Evolutionary conservation across 2,329 filamentous ascomycete genomes (phyloP).

Genomic region (Alternaria triticimaculans): DNA sequence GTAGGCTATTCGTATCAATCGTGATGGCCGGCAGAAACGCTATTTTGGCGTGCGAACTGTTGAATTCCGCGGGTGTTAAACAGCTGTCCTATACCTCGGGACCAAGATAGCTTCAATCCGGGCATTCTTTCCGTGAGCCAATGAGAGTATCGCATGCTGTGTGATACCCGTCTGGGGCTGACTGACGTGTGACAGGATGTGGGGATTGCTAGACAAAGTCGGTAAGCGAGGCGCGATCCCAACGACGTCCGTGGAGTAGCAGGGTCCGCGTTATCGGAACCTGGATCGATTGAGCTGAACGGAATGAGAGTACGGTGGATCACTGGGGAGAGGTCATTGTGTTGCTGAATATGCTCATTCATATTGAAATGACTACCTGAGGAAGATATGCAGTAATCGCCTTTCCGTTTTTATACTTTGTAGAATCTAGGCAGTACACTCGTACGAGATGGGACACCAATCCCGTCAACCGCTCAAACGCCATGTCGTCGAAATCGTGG

Average conservation of each 20-base stretch:
- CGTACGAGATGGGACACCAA: not conserved
- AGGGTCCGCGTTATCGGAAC: not conserved
- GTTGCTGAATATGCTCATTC: not conserved
- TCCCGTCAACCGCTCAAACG: not conserved
- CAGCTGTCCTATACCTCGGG: not conserved
- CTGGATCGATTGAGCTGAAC: not conserved
- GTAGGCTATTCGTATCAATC: too few species aligned
- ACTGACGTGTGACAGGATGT: conserved; percentile 1
- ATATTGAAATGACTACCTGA: not conserved
- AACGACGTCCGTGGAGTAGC: not conserved
- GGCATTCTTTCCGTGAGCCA: not conserved
- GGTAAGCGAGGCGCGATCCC: not conserved
- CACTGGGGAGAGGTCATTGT: not conserved
- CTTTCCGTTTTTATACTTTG: not conserved
- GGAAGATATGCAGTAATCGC: not conserved
- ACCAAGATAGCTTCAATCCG: not conserved
- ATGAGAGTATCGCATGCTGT: not conserved
- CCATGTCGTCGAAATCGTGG: conserved; percentile 5
- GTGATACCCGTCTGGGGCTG: not conserved
- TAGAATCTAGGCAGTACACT: not conserved
- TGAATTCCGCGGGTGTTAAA: not conserved
- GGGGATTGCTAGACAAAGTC: not conserved
- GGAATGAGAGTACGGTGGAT: not conserved
- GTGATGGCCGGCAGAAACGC: not conserved
- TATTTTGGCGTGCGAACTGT: not conserved